phyloP scores from a whole-genome alignment of 345 rosid species.

The Pistacia atlantica region DNA sequence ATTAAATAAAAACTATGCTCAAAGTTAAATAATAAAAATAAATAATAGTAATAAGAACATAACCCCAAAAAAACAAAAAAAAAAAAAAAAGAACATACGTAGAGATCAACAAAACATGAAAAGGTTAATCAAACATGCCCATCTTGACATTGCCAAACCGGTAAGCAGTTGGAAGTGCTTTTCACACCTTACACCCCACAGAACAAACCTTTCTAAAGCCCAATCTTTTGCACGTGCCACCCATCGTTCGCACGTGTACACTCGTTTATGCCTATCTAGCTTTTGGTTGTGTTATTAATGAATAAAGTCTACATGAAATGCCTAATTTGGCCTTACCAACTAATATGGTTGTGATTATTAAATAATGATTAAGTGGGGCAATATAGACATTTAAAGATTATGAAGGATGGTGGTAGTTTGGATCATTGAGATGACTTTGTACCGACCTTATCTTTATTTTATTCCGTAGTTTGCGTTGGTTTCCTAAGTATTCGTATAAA shows the following conservation, averaged over 20 bases:
- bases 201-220: conserved; percentile 35
- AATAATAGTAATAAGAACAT: neutral
- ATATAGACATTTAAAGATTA: conserved; percentile 19
- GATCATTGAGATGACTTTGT: conserved; percentile 62
- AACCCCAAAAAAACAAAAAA: no score
- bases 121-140: conserved; percentile 37
- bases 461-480: conserved; percentile 52
- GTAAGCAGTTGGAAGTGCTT: conserved; percentile 60
- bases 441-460: conserved; percentile 61
- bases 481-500: conserved; percentile 32
- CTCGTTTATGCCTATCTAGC: neutral
- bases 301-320: neutral
- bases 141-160: conserved; percentile 43
- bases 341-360: neutral
- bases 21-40: neutral
- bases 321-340: conserved; percentile 35
- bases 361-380: conserved; percentile 30
- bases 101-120: conserved; percentile 20
- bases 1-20: no score
- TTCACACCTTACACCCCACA: conserved; percentile 39
- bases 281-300: conserved; percentile 22
- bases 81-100: neutral
- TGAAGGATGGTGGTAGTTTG: conserved; percentile 52
- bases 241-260: conserved; percentile 19
- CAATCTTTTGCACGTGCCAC: conserved; percentile 34